Base-by-base conservation (phyloP, 225 moss, liverwort and hornwort species). In the Marchantia polymorpha region DNA sequence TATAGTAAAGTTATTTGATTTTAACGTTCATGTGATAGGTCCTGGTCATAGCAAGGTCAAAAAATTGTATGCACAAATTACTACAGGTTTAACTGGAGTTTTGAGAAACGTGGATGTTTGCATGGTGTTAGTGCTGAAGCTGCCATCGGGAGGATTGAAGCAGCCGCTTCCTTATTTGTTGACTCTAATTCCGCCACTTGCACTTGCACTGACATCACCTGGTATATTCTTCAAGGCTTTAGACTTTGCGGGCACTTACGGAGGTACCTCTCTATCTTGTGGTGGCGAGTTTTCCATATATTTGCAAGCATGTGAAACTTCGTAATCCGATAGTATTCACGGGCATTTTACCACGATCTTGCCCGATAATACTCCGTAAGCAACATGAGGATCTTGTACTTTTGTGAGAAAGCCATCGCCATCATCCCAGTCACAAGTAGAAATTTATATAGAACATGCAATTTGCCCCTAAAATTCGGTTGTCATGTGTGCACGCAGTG, bases 181-280 rank as follows among this genome's bases (percentile, higher is more conserved):
- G 71, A 92, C 95, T 39, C 83, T 99, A 63, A 64, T 85, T 77
- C 97, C 97, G 29, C 95, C 97, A 30, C 85, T 93, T 82, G 85
- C 84, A 19, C 79, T 99, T 80, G 88, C 97, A 17, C 66, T 90
- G 77, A 90, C 90, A 30, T 95, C 91, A 9, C 94, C 91, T 6
- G 88, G 81, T 63, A 91, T 99, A 52, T 99, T 99, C 83, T 99
- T 90, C 75, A 73, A 91, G 78, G 97, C 97, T 49, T 87, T 99
- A 67, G 93, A 97, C 85, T 92, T 94, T 78, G 96, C 96, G 61
- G 96, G 96, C 82, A 97, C 96, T 60, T 97, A 97, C 74, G 96
- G 96, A 79, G 96, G 96, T 93, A 82, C 22, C 22, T 50, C 25
- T 49, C 60, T 56, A 8, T 26, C 73, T 59, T 52, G 7, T 75